A percentile compares a stretch with the other conserved stretches of the same genome.
phyloP scores from a whole-genome alignment of 371 early-diverging fungal genomes.

The Mortierella sp. region DNA sequence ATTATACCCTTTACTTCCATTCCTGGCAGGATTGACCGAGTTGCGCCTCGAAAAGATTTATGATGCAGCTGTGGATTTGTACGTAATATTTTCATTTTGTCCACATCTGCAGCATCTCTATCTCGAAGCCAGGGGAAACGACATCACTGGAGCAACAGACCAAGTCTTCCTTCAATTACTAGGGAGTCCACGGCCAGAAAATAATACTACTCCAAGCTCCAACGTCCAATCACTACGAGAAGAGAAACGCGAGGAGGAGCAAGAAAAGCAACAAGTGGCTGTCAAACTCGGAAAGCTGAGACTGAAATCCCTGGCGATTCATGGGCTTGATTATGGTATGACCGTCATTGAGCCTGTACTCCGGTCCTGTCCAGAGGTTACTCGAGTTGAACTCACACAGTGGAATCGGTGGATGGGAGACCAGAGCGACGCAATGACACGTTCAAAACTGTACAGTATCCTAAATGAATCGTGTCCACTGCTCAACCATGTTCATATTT shows the following conservation, averaged over 20 bases:
- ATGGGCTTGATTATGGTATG: neutral
- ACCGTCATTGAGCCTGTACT: neutral
- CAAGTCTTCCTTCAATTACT: neutral
- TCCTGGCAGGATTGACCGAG: neutral
- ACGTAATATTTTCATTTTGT: neutral
- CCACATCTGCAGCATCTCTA: neutral
- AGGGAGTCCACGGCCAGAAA: neutral
- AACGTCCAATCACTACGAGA: too few relatives aligned
- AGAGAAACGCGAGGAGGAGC: too few relatives aligned
- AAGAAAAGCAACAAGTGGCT: neutral
- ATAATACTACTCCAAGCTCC: neutral
- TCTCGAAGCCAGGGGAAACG: neutral
- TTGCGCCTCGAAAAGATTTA: neutral
- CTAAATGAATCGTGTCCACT: neutral
- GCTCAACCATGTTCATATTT: neutral
- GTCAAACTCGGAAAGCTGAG: neutral
- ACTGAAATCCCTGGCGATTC: neutral
- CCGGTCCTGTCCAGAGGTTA: neutral
- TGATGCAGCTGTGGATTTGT: neutral
- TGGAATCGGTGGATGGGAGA: neutral
- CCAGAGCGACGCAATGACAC: neutral
- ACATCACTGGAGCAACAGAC: neutral
- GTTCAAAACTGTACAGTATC: neutral
- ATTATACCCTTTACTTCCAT: neutral
- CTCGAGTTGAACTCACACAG: neutral